Evolutionary conservation across 306 rosid species (phyloP).

Genomic region (Fragaria ananassa): DNA sequence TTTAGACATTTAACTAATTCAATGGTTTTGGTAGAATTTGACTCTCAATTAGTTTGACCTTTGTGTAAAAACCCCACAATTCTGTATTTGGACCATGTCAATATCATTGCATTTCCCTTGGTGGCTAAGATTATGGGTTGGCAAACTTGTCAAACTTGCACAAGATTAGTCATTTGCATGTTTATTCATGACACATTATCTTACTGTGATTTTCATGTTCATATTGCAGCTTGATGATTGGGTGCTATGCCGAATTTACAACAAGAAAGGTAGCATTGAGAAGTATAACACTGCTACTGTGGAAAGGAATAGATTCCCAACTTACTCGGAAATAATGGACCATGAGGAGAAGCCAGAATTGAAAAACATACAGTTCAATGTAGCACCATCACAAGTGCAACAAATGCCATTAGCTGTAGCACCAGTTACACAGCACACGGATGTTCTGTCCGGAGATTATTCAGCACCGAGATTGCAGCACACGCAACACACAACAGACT

Average conservation of each 20-base stretch:
- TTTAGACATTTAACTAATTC: neutral
- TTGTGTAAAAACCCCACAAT: neutral
- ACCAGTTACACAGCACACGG: constrained; percentile 46
- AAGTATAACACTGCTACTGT: constrained; percentile 25
- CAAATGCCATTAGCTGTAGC: constrained; percentile 7
- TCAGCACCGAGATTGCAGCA: constrained; percentile 55
- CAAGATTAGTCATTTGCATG: neutral
- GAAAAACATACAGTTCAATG: neutral
- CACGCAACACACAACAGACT: constrained; percentile 41
- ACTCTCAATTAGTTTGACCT: neutral
- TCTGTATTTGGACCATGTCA: neutral
- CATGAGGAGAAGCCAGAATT: constrained; percentile 59
- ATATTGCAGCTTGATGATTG: constrained; percentile 85
- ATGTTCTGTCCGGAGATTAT: constrained; percentile 36
- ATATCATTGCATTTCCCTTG: neutral
- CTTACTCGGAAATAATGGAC: constrained; percentile 33
- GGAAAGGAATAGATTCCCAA: constrained; percentile 18
- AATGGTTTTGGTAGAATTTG: constrained; percentile 3
- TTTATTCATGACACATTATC: neutral
- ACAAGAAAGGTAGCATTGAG: constrained; percentile 78
- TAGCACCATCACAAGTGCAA: neutral
- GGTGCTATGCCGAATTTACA: constrained; percentile 91
- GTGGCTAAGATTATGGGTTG: neutral
- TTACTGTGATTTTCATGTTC: neutral
- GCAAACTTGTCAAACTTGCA: neutral